These are phyloP conservation scores for Liquidambar formosana DNA, from an alignment of 164 flowering plant genomes.

Conservation along the genomic window DNA sequence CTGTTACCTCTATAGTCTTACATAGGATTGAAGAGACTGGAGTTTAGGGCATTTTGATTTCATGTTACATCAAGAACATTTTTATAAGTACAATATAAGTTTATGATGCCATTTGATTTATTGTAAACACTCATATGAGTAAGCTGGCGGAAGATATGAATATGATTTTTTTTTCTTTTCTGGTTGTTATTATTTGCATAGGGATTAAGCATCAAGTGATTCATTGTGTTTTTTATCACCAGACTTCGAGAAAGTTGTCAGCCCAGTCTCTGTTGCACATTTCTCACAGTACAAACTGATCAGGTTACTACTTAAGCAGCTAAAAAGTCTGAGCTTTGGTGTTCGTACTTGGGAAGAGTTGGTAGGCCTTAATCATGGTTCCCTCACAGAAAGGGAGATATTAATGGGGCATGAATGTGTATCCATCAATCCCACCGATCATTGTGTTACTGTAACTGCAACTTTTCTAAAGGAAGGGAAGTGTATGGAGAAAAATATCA, in stretches of 20 bases:
- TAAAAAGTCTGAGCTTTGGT: conserved; percentile 51
- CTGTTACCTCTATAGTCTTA: too few relatives aligned
- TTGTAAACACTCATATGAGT: not conserved
- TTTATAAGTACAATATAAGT: too few relatives aligned
- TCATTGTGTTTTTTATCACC: conserved; percentile 23
- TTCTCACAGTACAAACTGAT: conserved; percentile 86
- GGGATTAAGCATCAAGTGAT: not conserved
- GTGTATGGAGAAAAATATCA: conserved; percentile 42
- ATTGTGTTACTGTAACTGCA: conserved; percentile 52
- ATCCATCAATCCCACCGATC: conserved; percentile 47
- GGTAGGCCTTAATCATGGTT: conserved; percentile 17
- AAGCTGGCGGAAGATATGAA: not conserved
- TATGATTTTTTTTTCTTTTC: not conserved
- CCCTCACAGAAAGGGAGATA: conserved; percentile 42
- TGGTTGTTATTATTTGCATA: not conserved
- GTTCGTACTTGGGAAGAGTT: conserved; percentile 30
- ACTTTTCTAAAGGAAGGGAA: conserved; percentile 51
- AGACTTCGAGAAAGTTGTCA: conserved; percentile 79
- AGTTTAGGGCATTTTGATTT: too few relatives aligned
- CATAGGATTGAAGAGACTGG: too few relatives aligned
- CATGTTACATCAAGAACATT: too few relatives aligned
- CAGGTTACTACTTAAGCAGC: conserved; percentile 57
- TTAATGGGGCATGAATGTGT: conserved; percentile 85
- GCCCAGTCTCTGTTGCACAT: conserved; percentile 94
- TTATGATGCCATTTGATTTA: not conserved